Base-by-base conservation (phyloP, 139 green algal species). In the Chlorella sp. region DNA sequence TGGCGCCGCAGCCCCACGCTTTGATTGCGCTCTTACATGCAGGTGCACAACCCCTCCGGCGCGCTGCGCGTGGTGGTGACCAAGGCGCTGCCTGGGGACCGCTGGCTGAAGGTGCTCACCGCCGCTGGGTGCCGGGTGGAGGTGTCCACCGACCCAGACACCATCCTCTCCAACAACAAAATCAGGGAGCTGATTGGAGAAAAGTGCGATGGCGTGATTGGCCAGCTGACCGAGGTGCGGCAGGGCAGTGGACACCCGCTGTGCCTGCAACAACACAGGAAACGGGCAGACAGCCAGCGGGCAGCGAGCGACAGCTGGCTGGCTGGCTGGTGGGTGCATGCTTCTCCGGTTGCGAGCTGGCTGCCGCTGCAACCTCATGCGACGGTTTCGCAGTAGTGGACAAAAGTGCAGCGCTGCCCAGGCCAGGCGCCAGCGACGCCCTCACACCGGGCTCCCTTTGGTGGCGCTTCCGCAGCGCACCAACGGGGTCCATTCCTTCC, bases 161-260 rank as follows among this genome's bases (percentile, higher is more conserved):
- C 95, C 79, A 99, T 99, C 91, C 94, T 99, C 11, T 88, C 81
- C 94, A 96, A 97, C 64, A 91, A 91, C 32, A 97, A 95, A 34
- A 97, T 99, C 91, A 95, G 96, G 88, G 89, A 95, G 85, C 94
- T 99, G 4, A 98, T 99, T 3, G 97, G 97, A 30, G 89, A 92
- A 79, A 94, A 97, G 75, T 99, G 97, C 87, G 95, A 99, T 80
- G 98, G 98, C 34, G 98, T 99, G 36, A 97, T 99, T n/a, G 98
- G 98, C 7, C 98, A 99, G 93, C 92, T 99, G 18, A 99, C 97
- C 32, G 97, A 99, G 96, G 96, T 97, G 89, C 19, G 96, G 71
- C 28, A 39, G 26, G 71, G 71, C 71, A 18, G 64, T 14, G 60
- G 60, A 7, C 73, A n/a, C 73, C 24, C 21, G 68, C 24, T 76